These are phyloP conservation scores for Metschnikowia noctiluminum DNA, from an alignment of 805 yeast genomes.

Conservation along the genomic window DNA sequence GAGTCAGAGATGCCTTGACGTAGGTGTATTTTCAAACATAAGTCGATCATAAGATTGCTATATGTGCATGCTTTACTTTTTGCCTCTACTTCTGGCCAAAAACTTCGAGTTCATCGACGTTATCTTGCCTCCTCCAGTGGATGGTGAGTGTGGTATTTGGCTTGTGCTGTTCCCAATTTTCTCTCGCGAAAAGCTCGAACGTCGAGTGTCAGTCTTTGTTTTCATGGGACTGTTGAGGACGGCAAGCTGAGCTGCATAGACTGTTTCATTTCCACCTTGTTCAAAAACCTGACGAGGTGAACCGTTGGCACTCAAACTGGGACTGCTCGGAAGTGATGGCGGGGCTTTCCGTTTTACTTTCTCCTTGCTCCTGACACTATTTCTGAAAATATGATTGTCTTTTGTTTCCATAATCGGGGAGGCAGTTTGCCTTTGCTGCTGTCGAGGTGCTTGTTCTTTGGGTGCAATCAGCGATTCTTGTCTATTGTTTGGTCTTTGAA, in stretches of 20 bases:
- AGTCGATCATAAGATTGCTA: too few relatives aligned
- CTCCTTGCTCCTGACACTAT: not conserved
- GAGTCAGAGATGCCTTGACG: too few relatives aligned
- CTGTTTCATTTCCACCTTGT: slow-evolving; percentile 25
- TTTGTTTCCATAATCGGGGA: slow-evolving; percentile 6
- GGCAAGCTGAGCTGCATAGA: slow-evolving; percentile 46
- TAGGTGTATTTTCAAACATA: too few relatives aligned
- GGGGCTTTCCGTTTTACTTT: slow-evolving; percentile 27
- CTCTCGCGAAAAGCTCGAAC: slow-evolving; percentile 39
- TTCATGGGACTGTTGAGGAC: slow-evolving; percentile 30
- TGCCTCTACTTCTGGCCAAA: slow-evolving; percentile 53
- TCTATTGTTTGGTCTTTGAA: slow-evolving; percentile 7
- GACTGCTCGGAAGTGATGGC: slow-evolving; percentile 22
- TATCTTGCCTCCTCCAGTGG: slow-evolving; percentile 25
- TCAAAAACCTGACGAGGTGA: slow-evolving; percentile 4
- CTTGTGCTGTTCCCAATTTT: slow-evolving; percentile 2
- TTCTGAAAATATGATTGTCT: not conserved
- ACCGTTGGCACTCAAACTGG: slow-evolving; percentile 1
- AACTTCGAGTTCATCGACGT: slow-evolving; percentile 61
- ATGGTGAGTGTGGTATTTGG: not conserved
- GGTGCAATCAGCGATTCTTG: slow-evolving; percentile 1
- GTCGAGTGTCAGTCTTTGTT: slow-evolving; percentile 23
- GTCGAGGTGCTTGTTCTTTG: slow-evolving; percentile 13
- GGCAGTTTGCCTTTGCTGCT: slow-evolving; percentile 17
- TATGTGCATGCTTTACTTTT: slow-evolving; percentile 22